phyloP scores from a whole-genome alignment of 176 grass and related monocot genomes.

The Juncus effusus region DNA sequence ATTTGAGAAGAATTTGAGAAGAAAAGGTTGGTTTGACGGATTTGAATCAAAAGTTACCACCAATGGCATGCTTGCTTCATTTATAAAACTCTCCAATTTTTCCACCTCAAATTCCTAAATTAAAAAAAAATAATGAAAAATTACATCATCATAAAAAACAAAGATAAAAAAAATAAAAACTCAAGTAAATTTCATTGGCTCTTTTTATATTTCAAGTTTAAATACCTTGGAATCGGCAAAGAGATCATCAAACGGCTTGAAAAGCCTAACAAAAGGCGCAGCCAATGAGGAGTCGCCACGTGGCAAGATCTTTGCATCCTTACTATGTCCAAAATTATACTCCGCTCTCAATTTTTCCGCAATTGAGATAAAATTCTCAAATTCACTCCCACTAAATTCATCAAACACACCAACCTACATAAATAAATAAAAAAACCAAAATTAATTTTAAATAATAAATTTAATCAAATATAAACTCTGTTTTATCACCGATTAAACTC shows the following conservation, averaged over 20 bases:
- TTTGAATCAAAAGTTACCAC: constrained; percentile 57
- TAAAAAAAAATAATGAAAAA: constrained; percentile 8
- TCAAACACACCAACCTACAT: constrained; percentile 76
- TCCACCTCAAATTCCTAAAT: constrained; percentile 62
- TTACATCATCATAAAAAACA: background rate
- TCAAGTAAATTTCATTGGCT: too few relatives aligned
- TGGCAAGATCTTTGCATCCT: constrained; percentile 53
- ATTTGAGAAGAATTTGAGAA: constrained; percentile 59
- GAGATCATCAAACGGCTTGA: constrained; percentile 94
- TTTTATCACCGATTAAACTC: background rate
- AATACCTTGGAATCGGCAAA: constrained; percentile 73
- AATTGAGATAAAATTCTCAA: constrained; percentile 60
- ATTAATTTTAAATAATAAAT: too few relatives aligned
- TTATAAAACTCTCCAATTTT: constrained; percentile 72
- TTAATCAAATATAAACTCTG: background rate
- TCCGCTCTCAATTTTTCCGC: constrained; percentile 59
- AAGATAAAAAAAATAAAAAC: background rate
- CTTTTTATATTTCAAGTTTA: background rate
- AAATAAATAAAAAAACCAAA: constrained; percentile 11
- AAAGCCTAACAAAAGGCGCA: constrained; percentile 62
- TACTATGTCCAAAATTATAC: constrained; percentile 80
- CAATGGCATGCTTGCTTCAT: constrained; percentile 58
- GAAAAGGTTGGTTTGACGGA: constrained; percentile 60
- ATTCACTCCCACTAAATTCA: constrained; percentile 60
- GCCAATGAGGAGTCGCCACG: constrained; percentile 43